Conservation (phyloP, 495 filamentous ascomycete genomes). For the Letharia lupina region DNA sequence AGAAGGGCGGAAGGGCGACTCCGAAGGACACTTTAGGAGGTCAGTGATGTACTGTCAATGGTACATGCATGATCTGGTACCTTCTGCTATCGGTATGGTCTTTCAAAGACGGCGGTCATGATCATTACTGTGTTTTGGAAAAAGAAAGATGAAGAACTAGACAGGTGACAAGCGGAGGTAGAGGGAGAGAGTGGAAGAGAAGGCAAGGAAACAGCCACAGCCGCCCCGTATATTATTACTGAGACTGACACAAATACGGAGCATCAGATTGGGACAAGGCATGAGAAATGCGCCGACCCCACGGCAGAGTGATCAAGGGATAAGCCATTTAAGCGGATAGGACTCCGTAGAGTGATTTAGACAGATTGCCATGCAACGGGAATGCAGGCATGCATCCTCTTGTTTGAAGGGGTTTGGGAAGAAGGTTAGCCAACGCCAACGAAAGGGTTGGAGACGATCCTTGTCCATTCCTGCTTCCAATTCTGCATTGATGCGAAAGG, state of each 20-base stretch:
- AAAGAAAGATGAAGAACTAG: neutral
- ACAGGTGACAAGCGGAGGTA: conserved; percentile 7
- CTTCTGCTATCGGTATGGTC: conserved; percentile 11
- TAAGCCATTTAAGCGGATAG: conserved; percentile 5
- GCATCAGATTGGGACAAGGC: conserved; percentile 10
- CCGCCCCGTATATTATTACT: neutral
- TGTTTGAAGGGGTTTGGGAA: conserved; percentile 15
- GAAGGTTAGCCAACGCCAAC: conserved; percentile 9
- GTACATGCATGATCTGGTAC: neutral
- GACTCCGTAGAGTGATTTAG: neutral
- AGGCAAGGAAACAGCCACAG: conserved; percentile 2
- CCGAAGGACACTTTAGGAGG: neutral
- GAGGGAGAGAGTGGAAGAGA: neutral
- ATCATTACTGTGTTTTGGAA: neutral
- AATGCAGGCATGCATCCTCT: conserved; percentile 17
- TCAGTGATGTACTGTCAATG: conserved; percentile 1
- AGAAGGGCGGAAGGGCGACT: neutral
- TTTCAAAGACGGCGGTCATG: conserved; percentile 11
- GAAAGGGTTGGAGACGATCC: conserved; percentile 8
- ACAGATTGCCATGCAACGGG: conserved; percentile 16
- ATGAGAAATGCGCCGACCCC: conserved; percentile 10
- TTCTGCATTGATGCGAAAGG: conserved; percentile 11
- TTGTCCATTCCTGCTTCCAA: conserved; percentile 7
- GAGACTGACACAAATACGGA: conserved; percentile 1
- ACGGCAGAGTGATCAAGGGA: conserved; percentile 16